These are phyloP conservation scores for Penicillium desertorum DNA, from an alignment of 495 filamentous ascomycete genomes.

Conservation along the genomic window DNA sequence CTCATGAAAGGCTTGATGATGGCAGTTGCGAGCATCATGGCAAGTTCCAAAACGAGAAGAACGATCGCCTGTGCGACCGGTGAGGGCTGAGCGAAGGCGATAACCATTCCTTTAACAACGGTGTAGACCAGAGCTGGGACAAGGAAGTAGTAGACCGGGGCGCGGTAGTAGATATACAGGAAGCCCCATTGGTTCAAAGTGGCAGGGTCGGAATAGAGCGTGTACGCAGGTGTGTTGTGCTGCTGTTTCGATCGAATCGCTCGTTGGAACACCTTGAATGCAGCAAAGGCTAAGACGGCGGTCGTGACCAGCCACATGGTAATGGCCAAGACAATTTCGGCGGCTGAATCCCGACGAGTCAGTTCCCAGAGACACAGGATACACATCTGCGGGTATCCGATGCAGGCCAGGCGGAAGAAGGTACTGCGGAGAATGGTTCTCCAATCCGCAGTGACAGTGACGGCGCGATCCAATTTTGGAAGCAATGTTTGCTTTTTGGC, in stretches of 20 bases:
- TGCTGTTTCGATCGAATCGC: constrained; percentile 80
- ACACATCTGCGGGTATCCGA: constrained; percentile 90
- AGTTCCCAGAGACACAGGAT: constrained; percentile 94
- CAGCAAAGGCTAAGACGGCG: constrained; percentile 73
- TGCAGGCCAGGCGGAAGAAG: constrained; percentile 81
- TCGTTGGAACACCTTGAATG: constrained; percentile 82
- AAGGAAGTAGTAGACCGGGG: constrained; percentile 94
- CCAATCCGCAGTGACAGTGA: constrained; percentile 85
- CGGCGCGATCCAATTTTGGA: constrained; percentile 63
- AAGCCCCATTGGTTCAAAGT: constrained; percentile 98
- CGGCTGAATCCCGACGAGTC: constrained; percentile 77
- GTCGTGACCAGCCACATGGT: constrained; percentile 88
- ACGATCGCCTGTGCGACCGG: constrained; percentile 77
- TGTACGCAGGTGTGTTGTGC: constrained; percentile 94
- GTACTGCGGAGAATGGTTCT: constrained; percentile 83
- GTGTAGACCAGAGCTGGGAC: constrained; percentile 76
- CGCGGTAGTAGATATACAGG: constrained; percentile 94
- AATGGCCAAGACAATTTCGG: constrained; percentile 81
- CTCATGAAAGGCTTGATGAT: constrained; percentile 95
- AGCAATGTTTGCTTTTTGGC: constrained; percentile 68
- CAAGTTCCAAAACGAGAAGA: constrained; percentile 79
- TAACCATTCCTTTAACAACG: constrained; percentile 83
- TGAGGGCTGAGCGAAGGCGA: constrained; percentile 72
- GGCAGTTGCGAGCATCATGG: constrained; percentile 70
- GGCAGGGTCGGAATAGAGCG: constrained; percentile 90